Evolutionary conservation across 306 rosid genomes (phyloP).

Genomic region (Canavalia gladiata): DNA sequence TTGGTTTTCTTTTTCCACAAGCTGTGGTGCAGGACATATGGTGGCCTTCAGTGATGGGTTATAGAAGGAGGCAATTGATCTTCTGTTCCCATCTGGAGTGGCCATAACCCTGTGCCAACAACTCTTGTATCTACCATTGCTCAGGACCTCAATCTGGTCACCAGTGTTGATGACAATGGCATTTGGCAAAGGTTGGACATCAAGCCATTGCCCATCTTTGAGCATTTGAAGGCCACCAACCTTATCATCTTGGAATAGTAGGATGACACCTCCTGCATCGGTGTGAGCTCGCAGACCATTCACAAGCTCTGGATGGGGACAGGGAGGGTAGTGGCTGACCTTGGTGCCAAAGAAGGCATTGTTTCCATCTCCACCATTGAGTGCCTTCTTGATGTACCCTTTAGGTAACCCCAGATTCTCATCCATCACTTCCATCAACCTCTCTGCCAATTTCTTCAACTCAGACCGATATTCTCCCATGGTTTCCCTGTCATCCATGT

Average conservation of each 20-base stretch:
- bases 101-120: conserved; percentile 91
- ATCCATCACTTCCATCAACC: conserved; percentile 86
- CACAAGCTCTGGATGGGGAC: conserved; percentile 82
- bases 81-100: conserved; percentile 68
- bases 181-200: conserved; percentile 83
- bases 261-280: conserved; percentile 93
- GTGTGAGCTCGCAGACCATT: conserved; percentile 97
- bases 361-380: conserved; percentile 71
- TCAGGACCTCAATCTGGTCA: conserved; percentile 97
- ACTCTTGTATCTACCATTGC: conserved; percentile 93
- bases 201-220: conserved; percentile 91
- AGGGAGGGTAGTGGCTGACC: conserved; percentile 98
- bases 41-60: conserved; percentile 90
- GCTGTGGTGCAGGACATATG: conserved; percentile 80
- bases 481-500: conserved; percentile 71
- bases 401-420: conserved; percentile 80
- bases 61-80: conserved; percentile 93
- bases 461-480: conserved; percentile 81
- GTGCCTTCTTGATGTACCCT: conserved; percentile 81
- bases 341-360: conserved; percentile 92
- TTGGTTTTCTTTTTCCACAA: conserved; percentile 61
- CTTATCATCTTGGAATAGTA: conserved; percentile 89
- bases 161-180: conserved; percentile 95
- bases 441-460: conserved; percentile 74
- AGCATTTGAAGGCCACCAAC: conserved; percentile 96